A percentile compares a stretch with the other conserved stretches of the same genome.
Evolutionary conservation across 352 stramenopile genomes (phyloP).

Genomic region (Globisporangium mamillatum): DNA sequence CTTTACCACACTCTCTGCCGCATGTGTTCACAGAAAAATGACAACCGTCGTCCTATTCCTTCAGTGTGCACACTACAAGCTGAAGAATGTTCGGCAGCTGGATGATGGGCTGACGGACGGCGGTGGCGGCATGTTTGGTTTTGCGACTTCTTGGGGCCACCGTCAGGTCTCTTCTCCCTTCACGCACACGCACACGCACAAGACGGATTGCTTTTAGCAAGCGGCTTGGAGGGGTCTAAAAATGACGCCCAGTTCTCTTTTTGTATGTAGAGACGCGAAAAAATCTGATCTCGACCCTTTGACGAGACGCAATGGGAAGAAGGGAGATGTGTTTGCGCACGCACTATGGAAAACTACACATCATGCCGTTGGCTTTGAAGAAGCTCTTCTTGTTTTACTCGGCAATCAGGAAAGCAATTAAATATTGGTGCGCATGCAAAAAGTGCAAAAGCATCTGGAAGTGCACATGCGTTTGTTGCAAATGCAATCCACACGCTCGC

Average conservation of each 20-base stretch:
- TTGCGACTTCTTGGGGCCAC: neutral
- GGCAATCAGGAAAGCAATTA: neutral
- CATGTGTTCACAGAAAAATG: neutral
- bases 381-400: neutral
- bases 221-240: neutral
- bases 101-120: neutral
- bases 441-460: neutral
- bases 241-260: neutral
- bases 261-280: neutral
- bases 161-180: neutral
- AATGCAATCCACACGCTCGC: neutral
- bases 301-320: constrained; percentile 1
- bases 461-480: neutral
- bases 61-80: neutral
- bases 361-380: neutral
- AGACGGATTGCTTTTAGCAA: neutral
- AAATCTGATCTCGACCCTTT: neutral
- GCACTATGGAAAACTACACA: neutral
- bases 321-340: neutral
- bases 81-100: constrained; percentile 5
- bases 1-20: constrained; percentile 8
- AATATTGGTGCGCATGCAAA: constrained; percentile 1
- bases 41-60: neutral
- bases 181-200: neutral
- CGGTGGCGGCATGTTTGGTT: neutral